Percentiles rank a stretch among this genome's conserved stretches.
Evolutionary conservation across 768 basidiomycete species (phyloP).

Genomic region (Hericium coralloides): DNA sequence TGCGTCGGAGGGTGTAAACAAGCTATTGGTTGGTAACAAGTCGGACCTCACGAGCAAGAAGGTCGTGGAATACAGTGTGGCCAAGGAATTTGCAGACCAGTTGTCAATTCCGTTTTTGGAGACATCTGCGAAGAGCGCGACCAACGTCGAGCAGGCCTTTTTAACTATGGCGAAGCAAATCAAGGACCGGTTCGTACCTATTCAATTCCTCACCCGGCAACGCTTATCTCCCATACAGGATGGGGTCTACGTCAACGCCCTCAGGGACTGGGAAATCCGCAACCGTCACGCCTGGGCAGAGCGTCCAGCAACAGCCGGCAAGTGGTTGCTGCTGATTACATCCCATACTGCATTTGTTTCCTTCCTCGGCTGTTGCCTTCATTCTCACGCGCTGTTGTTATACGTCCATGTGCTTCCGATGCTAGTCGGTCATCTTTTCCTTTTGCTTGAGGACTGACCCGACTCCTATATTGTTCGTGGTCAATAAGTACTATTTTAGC

Average conservation of each 20-base stretch:
- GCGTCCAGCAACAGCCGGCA: conserved; percentile 65
- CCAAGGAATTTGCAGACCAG: conserved; percentile 96
- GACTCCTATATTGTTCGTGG: too few species aligned
- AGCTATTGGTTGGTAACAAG: conserved; percentile 97
- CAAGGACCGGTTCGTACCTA: conserved; percentile 64
- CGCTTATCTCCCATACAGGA: conserved; percentile 34
- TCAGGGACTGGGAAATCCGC: conserved; percentile 72
- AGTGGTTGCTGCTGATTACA: conserved; percentile 73
- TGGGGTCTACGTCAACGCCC: conserved; percentile 76
- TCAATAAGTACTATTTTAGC: background rate
- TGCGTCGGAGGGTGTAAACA: conserved; percentile 98
- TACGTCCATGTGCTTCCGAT: too few species aligned
- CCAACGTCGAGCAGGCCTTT: conserved; percentile 98
- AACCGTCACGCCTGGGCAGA: conserved; percentile 78
- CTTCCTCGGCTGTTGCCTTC: background rate
- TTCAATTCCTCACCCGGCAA: background rate
- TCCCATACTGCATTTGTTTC: background rate
- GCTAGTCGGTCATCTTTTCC: too few species aligned
- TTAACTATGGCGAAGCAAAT: conserved; percentile 97
- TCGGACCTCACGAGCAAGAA: conserved; percentile 97
- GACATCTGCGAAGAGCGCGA: conserved; percentile 98
- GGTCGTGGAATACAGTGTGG: conserved; percentile 82
- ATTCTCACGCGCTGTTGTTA: too few species aligned
- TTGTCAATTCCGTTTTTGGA: conserved; percentile 92
- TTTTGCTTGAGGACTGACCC: too few species aligned